Evolutionary conservation across 23 red algal genomes (phyloP), one percentile per base, ranked within the genome.

Genomic region (Cyanidioschyzon merolae): DNA sequence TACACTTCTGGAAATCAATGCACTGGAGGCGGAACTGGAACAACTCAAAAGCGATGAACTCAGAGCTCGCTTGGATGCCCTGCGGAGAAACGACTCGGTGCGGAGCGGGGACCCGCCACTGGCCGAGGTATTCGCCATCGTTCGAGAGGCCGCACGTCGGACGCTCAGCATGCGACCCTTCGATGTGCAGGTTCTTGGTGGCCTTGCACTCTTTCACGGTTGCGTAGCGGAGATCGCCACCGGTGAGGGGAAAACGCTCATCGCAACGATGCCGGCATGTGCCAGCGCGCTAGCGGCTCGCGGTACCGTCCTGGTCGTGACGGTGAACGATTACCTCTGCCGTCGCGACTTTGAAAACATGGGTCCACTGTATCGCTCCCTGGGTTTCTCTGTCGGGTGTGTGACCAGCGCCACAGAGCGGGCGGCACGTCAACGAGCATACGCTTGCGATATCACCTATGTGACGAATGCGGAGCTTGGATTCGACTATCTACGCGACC

Each of bases 391-490:
- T 39, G 88, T 98, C 7, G 94, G 88, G 18, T 71, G 88, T 18
- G 82, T 98, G 45, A 84, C 88, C 34, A 35, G 84, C 25, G 74
- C 40, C 26, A 81, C 67, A 68, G 57, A 39, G 0, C 68, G 80
- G 0, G 57, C n/a, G 2, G 83, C 90, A 39, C 77, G 88, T 17
- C 85, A 77, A 2, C 36, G 34, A 0, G 88, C 88, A 17, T 98
- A 98, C 71, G 75, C 59, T 3, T 82, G 82, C 57, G 88, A 91
- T 79, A 38, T 98, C 17, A 89, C 79, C 36, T 98, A 98, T 57
- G 88, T 98, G 16, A 98, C 94, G 1, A 98, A 98, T 80, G 84
- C 84, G 24, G 94, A 98, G 79, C 88, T 98, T 31, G 94, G 94
- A 41, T 98, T 98, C 80, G 94, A 98, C 75, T 98, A 98, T 39